Evolutionary conservation across 495 filamentous ascomycete species (phyloP), one percentile per base, ranked within the genome.

Genomic region (Amphirosellinia nigrospora): DNA sequence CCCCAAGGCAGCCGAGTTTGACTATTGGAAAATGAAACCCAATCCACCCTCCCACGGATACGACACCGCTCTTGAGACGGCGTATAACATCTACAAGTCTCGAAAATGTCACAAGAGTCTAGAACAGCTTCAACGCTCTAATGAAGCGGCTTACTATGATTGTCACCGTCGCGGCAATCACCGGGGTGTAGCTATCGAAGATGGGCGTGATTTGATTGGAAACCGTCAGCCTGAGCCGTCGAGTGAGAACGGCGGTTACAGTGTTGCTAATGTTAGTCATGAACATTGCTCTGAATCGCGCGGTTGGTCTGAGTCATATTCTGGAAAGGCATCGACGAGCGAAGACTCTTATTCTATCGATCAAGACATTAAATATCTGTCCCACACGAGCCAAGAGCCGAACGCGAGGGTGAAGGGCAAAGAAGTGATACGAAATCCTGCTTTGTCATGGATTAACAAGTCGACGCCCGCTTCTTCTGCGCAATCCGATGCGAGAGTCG

Each of bases 131-230:
- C 30, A n/a, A 15, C 61, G 43, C 46, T 64, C 61, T 23, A 48
- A 64, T 64, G 13, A 50, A 32, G 61, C 61, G 5, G 61, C 61
- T 19, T 64, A 50, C n/a, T 50, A 48, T 36, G 23, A 21, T 36
- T 16, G 30, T n/a, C 7, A 3, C 9, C 11, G 39, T 19, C 1
- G 23, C 11, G 21, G 21, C 19, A 1, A 3, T 11, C 53, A 10
- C n/a, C 41, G 50, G 50, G 46, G 30, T 11, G 11, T 4, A 1
- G n/a, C 16, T 38, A 21, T 1, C 7, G 26, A 62, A 11, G n/a
- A 1, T 32, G 13, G 39, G 13, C 6, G 16, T 46, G 13, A 5
- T 23, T 60, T 1, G 15, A 19, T 60, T 39, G 10, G 5, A 21
- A 60, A 23, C 8, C 32, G 5, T 34, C 52, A 56, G 26, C 53